These are phyloP conservation scores for Aureobasidium sp. DNA, from an alignment of 2,329 filamentous ascomycete species.

Conservation along the genomic window DNA sequence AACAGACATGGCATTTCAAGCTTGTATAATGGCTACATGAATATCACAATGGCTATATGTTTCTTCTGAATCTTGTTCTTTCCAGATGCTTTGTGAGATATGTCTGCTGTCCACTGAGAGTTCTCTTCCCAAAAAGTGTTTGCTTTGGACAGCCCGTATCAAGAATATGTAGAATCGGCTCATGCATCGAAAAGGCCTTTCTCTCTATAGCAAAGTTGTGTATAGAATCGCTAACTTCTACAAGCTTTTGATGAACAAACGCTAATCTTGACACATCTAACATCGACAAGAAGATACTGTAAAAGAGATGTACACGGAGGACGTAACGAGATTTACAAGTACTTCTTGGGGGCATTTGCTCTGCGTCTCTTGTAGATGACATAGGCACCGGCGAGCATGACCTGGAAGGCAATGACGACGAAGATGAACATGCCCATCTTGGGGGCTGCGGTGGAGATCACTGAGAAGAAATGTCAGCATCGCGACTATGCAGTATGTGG, in stretches of 20 bases:
- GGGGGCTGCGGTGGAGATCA: conserved; percentile 45
- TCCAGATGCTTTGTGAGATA: no score
- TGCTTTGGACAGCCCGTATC: no score
- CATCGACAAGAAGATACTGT: background rate
- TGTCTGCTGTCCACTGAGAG: no score
- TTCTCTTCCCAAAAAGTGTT: no score
- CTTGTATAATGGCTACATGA: background rate
- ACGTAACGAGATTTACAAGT: conserved; percentile 46
- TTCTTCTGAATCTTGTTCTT: background rate
- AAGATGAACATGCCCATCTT: conserved; percentile 56
- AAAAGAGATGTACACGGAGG: background rate
- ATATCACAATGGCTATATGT: background rate
- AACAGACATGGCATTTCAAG: background rate
- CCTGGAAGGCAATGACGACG: conserved; percentile 65
- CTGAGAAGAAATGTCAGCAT: conserved; percentile 24
- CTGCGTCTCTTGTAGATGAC: conserved; percentile 71
- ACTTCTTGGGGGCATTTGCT: conserved; percentile 79
- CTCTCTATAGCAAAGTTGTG: background rate
- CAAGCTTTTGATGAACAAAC: background rate
- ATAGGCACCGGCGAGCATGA: conserved; percentile 60
- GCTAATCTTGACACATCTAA: background rate
- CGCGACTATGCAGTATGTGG: background rate
- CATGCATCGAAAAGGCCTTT: background rate
- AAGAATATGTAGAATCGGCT: no score
- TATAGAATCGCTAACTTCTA: background rate